These are phyloP conservation scores for Globisporangium ultimum DNA, from an alignment of 352 stramenopile species.

Conservation along the genomic window DNA sequence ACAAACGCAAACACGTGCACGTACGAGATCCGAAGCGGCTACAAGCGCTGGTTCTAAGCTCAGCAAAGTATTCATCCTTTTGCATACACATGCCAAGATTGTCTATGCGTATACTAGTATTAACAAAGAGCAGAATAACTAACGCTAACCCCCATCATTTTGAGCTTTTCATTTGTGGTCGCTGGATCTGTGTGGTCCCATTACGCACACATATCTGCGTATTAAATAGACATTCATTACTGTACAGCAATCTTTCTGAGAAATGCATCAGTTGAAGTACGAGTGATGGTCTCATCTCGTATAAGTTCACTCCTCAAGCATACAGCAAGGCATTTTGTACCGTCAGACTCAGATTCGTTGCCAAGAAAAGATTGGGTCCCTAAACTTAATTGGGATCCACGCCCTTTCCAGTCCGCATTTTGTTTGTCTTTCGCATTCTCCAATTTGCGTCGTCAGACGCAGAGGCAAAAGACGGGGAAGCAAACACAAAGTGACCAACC, in stretches of 20 bases:
- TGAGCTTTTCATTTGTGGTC: too few relatives aligned
- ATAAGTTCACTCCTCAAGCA: neutral
- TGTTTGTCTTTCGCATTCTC: neutral
- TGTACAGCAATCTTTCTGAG: neutral
- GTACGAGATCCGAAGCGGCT: conserved; percentile 46
- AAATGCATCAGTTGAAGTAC: conserved; percentile 3
- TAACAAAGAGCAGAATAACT: neutral
- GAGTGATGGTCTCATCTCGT: conserved; percentile 7
- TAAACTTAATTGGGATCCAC: neutral
- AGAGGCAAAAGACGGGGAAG: neutral
- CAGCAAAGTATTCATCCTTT: neutral
- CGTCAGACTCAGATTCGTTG: neutral
- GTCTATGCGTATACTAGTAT: too few relatives aligned
- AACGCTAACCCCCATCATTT: too few relatives aligned
- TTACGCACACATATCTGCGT: too few relatives aligned
- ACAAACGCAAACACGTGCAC: conserved; percentile 39
- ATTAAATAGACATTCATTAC: too few relatives aligned
- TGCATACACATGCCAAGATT: neutral
- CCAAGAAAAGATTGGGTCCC: neutral
- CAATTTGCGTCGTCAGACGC: neutral
- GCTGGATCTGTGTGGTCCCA: too few relatives aligned
- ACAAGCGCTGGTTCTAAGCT: conserved; percentile 50
- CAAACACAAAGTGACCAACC: neutral
- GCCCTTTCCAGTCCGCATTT: neutral
- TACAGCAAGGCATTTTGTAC: neutral